Base-by-base conservation (phyloP, 768 basidiomycete species). In the Plicaturopsis crispa region DNA sequence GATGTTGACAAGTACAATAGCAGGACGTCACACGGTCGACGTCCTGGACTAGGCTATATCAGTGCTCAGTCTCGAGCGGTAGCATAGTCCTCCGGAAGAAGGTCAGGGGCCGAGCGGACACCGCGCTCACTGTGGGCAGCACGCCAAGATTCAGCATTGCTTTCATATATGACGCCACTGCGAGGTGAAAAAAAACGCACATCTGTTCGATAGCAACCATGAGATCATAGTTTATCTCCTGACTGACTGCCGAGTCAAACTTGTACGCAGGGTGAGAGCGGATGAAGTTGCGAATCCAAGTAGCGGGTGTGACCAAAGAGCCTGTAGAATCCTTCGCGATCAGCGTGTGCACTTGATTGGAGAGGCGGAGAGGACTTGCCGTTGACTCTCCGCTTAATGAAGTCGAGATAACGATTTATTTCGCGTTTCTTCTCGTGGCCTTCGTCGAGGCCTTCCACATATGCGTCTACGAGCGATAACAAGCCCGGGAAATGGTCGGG, bases 191-290 rank as follows among this genome's bases (percentile, higher is more conserved):
- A 41, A 13, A 31, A 3, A 71, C 90, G 57, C 59, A 96, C 88
- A 98, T 84, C 57, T 90, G 85, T 53, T 98, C 93, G 5, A 96
- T 63, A 2, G 89, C 87, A 32, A 79, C 70, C 54, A 96, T 68
- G 19, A 98, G 72, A 62, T 99, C 96, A 54, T 93, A 96, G 53
- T 92, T 96, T 54, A 98, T 90, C 60, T 85, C 80, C 51, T 87
- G 75, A 36, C 71, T 84, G 16, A 99, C 89, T 35, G 85, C 83
- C n/a, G 91, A 94, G 62, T 99, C 90, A 35, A 77, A 72, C 58
- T 84, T 82, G 65, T 99, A 99, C n/a, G 66, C 73, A 6, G 93
- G 88, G 57, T 99, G 96, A 2, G 80, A 73, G 20, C 80, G 78
- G 30, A 99, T 84, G 61, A 97, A 98, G 33, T 84, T 72, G 23